phyloP scores from a whole-genome alignment of 768 basidiomycete genomes.

The Lactarius deliciosus region DNA sequence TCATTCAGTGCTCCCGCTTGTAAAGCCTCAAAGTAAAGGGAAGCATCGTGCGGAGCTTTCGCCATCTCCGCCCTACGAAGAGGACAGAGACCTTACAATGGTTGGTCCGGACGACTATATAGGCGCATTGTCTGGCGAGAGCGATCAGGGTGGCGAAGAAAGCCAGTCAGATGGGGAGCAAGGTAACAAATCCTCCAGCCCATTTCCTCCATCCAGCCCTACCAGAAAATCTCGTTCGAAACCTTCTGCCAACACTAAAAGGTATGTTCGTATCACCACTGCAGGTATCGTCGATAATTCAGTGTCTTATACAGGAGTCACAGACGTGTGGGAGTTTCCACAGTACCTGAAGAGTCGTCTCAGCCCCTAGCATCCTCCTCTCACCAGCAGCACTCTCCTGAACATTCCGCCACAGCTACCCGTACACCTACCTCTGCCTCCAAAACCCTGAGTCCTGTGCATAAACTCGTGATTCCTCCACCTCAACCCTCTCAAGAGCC shows the following conservation, averaged over 20 bases:
- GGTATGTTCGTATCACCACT: slow-evolving; percentile 7
- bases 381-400: not conserved
- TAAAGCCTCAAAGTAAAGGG: not conserved
- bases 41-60: not conserved
- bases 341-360: not conserved
- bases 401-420: not conserved
- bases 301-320: slow-evolving; percentile 3
- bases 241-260: not conserved
- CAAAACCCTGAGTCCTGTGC: not conserved
- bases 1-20: not conserved
- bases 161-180: not conserved
- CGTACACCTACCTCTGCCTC: not conserved
- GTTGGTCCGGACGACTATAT: slow-evolving; percentile 22
- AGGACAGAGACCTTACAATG: not conserved
- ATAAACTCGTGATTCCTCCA: not conserved
- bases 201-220: not conserved
- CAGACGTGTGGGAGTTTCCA: not conserved
- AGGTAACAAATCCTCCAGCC: not conserved
- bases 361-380: not conserved
- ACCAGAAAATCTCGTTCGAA: not conserved
- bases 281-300: not conserved
- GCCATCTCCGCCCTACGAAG: not conserved
- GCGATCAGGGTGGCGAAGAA: slow-evolving; percentile 15
- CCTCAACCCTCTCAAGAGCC: slow-evolving; percentile 20
- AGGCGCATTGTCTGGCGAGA: slow-evolving; percentile 16